Evolutionary conservation across 345 rosid genomes (phyloP).

Genomic region (Passiflora organensis): DNA sequence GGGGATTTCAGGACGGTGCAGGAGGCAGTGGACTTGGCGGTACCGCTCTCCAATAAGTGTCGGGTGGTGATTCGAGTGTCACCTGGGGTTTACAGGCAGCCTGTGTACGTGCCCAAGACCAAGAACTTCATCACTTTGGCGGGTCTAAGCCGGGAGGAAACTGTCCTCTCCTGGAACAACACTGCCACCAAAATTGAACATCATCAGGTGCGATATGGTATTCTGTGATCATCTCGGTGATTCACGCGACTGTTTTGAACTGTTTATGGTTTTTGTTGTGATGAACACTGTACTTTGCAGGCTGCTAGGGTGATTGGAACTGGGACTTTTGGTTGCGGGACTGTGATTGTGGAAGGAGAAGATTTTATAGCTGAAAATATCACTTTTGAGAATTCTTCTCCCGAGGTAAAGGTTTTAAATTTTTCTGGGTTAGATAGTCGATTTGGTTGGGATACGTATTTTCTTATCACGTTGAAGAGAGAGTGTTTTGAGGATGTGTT

Average conservation of each 20-base stretch:
- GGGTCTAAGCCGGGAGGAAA: slow-evolving; percentile 64
- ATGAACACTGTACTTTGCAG: slow-evolving; percentile 27
- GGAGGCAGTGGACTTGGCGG: slow-evolving; percentile 75
- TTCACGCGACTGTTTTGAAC: neutral
- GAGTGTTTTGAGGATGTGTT: too few relatives aligned
- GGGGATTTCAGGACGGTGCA: slow-evolving; percentile 72
- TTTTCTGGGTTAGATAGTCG: neutral
- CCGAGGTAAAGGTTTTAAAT: slow-evolving; percentile 43
- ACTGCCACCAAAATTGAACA: slow-evolving; percentile 78
- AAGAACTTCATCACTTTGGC: slow-evolving; percentile 85
- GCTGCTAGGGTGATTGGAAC: slow-evolving; percentile 67
- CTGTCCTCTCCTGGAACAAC: slow-evolving; percentile 79
- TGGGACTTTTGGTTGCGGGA: slow-evolving; percentile 91
- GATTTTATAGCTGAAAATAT: slow-evolving; percentile 93
- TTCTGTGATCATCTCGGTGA: slow-evolving; percentile 3
- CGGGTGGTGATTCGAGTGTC: slow-evolving; percentile 70
- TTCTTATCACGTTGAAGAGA: too few relatives aligned
- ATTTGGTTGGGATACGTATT: too few relatives aligned
- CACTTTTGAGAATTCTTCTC: slow-evolving; percentile 92
- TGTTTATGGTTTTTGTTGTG: neutral
- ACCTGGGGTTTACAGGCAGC: slow-evolving; percentile 77
- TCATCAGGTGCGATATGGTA: slow-evolving; percentile 51
- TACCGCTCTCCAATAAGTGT: slow-evolving; percentile 65
- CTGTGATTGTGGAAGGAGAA: slow-evolving; percentile 88
- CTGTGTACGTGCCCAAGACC: slow-evolving; percentile 83